Conservation (phyloP, 257 asterid genomes). For the Asclepias syriaca region DNA sequence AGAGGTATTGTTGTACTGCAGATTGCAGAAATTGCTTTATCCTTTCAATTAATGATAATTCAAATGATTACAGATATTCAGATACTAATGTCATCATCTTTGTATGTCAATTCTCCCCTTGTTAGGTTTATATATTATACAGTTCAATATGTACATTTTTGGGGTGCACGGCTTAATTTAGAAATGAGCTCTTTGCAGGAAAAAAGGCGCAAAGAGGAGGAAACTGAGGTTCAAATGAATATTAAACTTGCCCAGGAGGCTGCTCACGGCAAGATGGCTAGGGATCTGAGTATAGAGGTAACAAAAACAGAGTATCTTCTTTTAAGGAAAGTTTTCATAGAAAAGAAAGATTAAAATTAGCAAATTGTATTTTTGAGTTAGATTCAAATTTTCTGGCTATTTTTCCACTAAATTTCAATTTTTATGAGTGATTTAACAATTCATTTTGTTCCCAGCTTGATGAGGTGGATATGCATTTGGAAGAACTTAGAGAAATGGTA, state of each 20-base stretch:
- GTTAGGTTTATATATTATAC: background rate
- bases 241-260: slow-evolving; percentile 71
- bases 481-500: slow-evolving; percentile 58
- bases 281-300: slow-evolving; percentile 58
- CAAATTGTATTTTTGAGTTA: background rate
- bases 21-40: background rate
- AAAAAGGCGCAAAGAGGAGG: slow-evolving; percentile 67
- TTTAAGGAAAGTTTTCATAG: slow-evolving; percentile 1
- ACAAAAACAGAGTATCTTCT: slow-evolving; percentile 6
- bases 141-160: background rate
- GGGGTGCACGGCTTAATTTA: slow-evolving; percentile 11
- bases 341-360: background rate
- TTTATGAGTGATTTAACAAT: slow-evolving; percentile 17
- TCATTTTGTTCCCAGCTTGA: slow-evolving; percentile 50
- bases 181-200: slow-evolving; percentile 41
- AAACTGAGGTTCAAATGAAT: slow-evolving; percentile 56
- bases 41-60: background rate
- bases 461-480: slow-evolving; percentile 51
- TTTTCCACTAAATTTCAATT: background rate
- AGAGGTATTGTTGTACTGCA: slow-evolving; percentile 49
- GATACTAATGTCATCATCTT: background rate
- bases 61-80: background rate
- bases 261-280: slow-evolving; percentile 66
- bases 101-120: background rate
- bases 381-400: background rate